phyloP scores from a whole-genome alignment of 1,139 yeast species.

The Geotrichum carabidarum region DNA sequence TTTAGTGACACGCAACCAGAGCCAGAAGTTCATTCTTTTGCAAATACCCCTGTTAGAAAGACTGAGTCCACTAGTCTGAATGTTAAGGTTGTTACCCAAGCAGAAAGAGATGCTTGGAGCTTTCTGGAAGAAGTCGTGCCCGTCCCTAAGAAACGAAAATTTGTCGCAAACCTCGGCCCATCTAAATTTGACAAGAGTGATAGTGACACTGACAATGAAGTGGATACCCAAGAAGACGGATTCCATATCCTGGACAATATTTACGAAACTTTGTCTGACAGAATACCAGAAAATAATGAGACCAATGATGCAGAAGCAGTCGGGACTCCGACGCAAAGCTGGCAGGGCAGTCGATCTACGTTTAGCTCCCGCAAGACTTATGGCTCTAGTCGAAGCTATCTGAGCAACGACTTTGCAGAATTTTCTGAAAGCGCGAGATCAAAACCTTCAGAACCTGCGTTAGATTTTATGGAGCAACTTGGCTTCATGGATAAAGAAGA shows the following conservation, averaged over 20 bases:
- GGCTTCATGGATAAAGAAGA: constrained; percentile 17
- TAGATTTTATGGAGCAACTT: constrained; percentile 15
- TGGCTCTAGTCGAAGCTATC: constrained; percentile 16
- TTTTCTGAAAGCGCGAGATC: not conserved
- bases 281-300: not conserved
- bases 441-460: not conserved
- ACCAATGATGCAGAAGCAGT: not conserved
- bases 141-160: constrained; percentile 9
- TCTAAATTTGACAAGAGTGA: constrained; percentile 11
- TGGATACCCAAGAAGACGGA: constrained; percentile 6
- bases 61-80: constrained; percentile 5
- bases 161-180: constrained; percentile 9
- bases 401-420: constrained; percentile 9
- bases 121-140: constrained; percentile 15
- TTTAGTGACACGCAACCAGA: not conserved
- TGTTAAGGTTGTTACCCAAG: constrained; percentile 11
- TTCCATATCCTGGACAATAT: not conserved
- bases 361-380: constrained; percentile 14
- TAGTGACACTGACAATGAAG: constrained; percentile 9
- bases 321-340: not conserved
- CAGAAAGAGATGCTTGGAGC: constrained; percentile 17
- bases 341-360: constrained; percentile 7
- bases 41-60: not conserved
- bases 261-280: constrained; percentile 2
- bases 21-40: not conserved